Evolutionary conservation across 352 stramenopile genomes (phyloP).

Genomic region (Halophytophthora batemanensis): DNA sequence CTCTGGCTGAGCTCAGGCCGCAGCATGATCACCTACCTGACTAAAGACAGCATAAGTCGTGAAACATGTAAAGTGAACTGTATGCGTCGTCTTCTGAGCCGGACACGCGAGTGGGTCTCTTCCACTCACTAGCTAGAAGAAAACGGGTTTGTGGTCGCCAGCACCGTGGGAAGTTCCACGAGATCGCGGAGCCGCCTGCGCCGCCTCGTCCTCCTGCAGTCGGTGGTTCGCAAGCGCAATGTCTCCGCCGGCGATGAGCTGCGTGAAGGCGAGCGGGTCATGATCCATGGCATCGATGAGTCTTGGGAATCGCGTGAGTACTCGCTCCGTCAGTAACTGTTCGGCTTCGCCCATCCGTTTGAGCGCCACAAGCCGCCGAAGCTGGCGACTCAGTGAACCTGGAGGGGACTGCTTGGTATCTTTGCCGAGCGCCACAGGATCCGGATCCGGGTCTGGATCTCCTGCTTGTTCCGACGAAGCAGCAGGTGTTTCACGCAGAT

Average conservation of each 20-base stretch:
- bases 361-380: slow-evolving; percentile 37
- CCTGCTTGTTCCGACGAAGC: slow-evolving; percentile 8
- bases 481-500: slow-evolving; percentile 33
- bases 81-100: no score
- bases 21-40: no score
- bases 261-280: slow-evolving; percentile 67
- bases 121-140: slow-evolving; percentile 16
- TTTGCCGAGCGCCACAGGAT: slow-evolving; percentile 11
- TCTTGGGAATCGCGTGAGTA: slow-evolving; percentile 57
- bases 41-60: no score
- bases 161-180: no score
- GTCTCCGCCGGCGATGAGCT: slow-evolving; percentile 55
- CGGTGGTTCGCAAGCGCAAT: slow-evolving; percentile 22
- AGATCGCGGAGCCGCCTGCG: slow-evolving; percentile 12
- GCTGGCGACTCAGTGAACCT: slow-evolving; percentile 24
- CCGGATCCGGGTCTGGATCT: slow-evolving; percentile 12
- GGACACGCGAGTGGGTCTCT: no score
- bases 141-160: slow-evolving; percentile 21
- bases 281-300: slow-evolving; percentile 82
- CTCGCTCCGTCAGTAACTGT: slow-evolving; percentile 59
- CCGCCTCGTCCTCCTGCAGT: slow-evolving; percentile 20
- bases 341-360: slow-evolving; percentile 43
- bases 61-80: no score
- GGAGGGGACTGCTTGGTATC: slow-evolving; percentile 16
- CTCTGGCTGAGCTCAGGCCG: slow-evolving; percentile 9